Conservation (phyloP, 306 rosid species). For the Cicer bijugum region DNA sequence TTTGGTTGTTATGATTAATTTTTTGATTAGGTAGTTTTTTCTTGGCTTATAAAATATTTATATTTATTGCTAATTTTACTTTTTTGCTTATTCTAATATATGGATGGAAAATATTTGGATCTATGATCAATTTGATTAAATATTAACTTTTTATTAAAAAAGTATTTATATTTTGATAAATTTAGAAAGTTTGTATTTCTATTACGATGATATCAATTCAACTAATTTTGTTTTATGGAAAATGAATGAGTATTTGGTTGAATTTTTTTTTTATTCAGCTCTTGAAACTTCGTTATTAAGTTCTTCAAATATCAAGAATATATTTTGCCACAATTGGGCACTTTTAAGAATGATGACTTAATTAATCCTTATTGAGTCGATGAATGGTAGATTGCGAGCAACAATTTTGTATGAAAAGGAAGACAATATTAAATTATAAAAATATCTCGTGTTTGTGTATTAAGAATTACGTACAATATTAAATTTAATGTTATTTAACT, state of each 20-base stretch:
- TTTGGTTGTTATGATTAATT: no score
- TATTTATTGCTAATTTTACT: no score
- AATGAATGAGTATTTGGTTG: conserved; percentile 10
- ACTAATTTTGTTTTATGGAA: neutral
- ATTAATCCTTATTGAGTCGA: neutral
- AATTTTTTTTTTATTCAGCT: neutral
- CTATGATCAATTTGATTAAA: no score
- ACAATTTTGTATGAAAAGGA: neutral
- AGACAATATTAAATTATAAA: neutral
- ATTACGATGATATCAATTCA: neutral
- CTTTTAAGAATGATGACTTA: neutral
- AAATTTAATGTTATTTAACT: neutral
- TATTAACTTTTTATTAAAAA: no score
- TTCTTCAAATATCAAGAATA: neutral
- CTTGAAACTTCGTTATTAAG: neutral
- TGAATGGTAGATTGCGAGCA: neutral
- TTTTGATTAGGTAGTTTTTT: no score
- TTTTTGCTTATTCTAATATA: no score
- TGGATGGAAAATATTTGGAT: no score
- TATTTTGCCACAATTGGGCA: neutral
- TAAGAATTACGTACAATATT: neutral
- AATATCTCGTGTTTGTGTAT: neutral
- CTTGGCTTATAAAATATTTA: no score
- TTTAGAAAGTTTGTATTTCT: neutral
- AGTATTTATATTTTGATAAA: no score